Evolutionary conservation across 768 basidiomycete genomes (phyloP).

Genomic region (Boletus fagicola): DNA sequence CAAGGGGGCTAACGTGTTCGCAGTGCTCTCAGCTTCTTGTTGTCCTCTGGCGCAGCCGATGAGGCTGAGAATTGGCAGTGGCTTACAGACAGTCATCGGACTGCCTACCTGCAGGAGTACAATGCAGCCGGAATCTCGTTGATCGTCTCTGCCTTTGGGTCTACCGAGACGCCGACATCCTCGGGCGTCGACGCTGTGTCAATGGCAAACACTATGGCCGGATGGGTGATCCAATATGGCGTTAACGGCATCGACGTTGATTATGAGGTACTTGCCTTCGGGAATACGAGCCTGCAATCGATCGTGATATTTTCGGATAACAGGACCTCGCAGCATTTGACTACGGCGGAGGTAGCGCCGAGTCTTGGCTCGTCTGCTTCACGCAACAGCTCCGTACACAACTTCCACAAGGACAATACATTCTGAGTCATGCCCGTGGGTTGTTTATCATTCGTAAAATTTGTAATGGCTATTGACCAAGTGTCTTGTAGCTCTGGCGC

Average conservation of each 20-base stretch:
- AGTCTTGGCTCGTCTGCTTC: slow-evolving; percentile 34
- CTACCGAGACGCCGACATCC: slow-evolving; percentile 42
- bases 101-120: slow-evolving; percentile 46
- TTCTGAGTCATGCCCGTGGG: slow-evolving; percentile 37
- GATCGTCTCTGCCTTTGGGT: slow-evolving; percentile 56
- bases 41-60: slow-evolving; percentile 42
- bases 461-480: background rate
- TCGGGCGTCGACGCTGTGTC: slow-evolving; percentile 38
- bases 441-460: background rate
- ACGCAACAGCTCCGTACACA: slow-evolving; percentile 31
- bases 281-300: background rate
- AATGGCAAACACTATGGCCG: slow-evolving; percentile 43
- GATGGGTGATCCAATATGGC: slow-evolving; percentile 44
- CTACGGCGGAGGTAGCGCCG: slow-evolving; percentile 36
- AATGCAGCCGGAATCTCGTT: slow-evolving; percentile 55
- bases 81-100: slow-evolving; percentile 39
- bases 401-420: slow-evolving; percentile 34
- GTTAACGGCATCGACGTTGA: slow-evolving; percentile 56
- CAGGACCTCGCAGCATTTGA: slow-evolving; percentile 35
- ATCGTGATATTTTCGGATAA: background rate
- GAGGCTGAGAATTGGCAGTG: slow-evolving; percentile 46
- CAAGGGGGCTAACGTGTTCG: background rate
- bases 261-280: slow-evolving; percentile 37
- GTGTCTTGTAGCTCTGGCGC: slow-evolving; percentile 13
- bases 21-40: slow-evolving; percentile 43